Evolutionary conservation across 148 eudicot species (phyloP), one percentile per base, ranked within the genome.

Genomic region (Simmondsia chinensis): DNA sequence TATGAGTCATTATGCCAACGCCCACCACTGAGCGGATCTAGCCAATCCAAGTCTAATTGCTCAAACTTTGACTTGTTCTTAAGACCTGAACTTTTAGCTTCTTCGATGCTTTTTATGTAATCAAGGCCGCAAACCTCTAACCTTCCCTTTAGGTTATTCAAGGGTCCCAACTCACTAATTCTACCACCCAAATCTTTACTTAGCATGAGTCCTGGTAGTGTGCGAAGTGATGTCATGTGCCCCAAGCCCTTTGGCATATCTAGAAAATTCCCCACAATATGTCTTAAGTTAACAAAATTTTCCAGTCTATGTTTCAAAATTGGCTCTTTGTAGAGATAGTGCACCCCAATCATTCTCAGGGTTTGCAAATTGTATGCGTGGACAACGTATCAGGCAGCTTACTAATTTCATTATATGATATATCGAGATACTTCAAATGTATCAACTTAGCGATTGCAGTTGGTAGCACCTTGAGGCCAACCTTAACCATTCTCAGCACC

Each of bases 301-400:
- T 20, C 12, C 5, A 35, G 8, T 2, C 20, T n/a, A n/a, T n/a
- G n/a, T n/a, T n/a, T n/a, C n/a, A n/a, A n/a, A n/a, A n/a, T n/a
- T n/a, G n/a, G n/a, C 27, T 26, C 7, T 25, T 0, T 43, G 50
- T 6, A 44, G 18, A 13, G n/a, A 2, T 34, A 51, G 10, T 1
- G 1, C 0, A 8, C 1, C n/a, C 19, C 26, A 3, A 0, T 11
- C 15, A 25, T 3, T 2, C 2, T 44, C 8, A 55, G 27, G 4
- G 50, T 55, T 28, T 55, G 60, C 28, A 55, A 41, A 7, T 18
- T 7, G 43, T 39, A 39, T 1, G 43, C 21, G 9, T 39, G 26
- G 25, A 9, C 9, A 39, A 9, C 4, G 24, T 25, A 20, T 39
- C 4, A 9, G 43, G 43, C 9, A 39, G 43, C 19, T 20, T 18